These are phyloP conservation scores for Raphanus sativus DNA, from an alignment of 345 rosid species.

Conservation along the genomic window DNA sequence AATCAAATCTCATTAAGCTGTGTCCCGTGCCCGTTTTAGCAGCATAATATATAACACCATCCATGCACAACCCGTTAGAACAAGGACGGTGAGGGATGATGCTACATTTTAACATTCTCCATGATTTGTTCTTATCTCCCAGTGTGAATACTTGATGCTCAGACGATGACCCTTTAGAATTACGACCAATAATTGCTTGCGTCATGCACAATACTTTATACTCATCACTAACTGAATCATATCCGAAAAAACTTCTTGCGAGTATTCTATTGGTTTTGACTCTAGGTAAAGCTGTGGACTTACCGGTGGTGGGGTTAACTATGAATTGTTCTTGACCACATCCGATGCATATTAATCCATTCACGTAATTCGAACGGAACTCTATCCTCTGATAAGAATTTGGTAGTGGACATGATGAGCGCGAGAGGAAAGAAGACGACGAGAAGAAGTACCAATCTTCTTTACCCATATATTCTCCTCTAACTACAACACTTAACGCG, in stretches of 20 bases:
- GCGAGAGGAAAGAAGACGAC: neutral
- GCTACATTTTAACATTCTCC: neutral
- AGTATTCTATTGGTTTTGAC: neutral
- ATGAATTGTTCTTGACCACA: neutral
- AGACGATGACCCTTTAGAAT: neutral
- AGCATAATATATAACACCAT: neutral
- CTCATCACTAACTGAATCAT: neutral
- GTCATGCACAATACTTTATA: neutral
- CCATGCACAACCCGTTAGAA: neutral
- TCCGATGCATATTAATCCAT: neutral
- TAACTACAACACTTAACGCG: neutral
- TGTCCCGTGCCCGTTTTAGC: neutral
- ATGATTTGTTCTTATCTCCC: neutral
- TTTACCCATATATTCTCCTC: too few relatives aligned
- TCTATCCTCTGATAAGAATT: neutral
- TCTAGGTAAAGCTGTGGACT: neutral
- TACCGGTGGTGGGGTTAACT: neutral
- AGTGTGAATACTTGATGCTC: neutral
- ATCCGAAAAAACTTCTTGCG: neutral
- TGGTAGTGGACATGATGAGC: neutral
- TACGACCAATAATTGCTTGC: neutral
- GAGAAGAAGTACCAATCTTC: constrained; percentile 7
- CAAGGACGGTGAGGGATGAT: neutral
- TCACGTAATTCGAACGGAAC: neutral
- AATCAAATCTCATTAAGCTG: neutral